Base-by-base conservation (phyloP, 2,329 filamentous ascomycete genomes). In the Thelonectria rubi region DNA sequence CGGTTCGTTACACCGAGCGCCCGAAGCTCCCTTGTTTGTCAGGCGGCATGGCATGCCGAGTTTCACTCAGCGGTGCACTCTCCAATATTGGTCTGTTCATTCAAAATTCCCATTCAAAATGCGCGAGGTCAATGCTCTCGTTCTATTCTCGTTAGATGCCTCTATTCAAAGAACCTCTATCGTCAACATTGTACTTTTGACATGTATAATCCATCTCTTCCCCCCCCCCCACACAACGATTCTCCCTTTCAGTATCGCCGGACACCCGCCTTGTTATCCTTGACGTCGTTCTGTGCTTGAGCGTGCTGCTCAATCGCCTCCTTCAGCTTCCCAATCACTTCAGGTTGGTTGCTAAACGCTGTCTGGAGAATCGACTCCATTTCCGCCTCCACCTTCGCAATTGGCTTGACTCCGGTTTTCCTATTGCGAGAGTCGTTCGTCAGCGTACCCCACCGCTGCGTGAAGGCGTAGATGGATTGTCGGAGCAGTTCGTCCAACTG, bases 401-500 rank as follows among this genome's bases (percentile, higher is more conserved):
- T 75, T 24, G 81, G 82, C 72, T 81, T 83, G 6, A 79, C 80
- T 0, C 82, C 83, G 3, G 80, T 75, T 69, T 82, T 84, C 37
- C 78, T 75, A 24, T 77, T 78, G 55, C 76, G 77, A 2, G 83
- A 81, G 5, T 85, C 83, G 43, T 83, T 81, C 43, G 84, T 76
- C 56, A 85, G 70, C 3, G 77, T 76, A 3, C 82, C 83, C 83
- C 87, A 90, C 39, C 85, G 80, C 71, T 84, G 84, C 15, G 87
- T 88, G 62, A 90, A 89, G 2, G 81, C 82, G 42, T 85, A 87
- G 55, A 90, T 90, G 50, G 83, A 85, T 72, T 87, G 84, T 53
- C 88, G 79, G 24, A 90, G 75, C 62, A 88, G 74, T 67, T 88
- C 86, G 65, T 90, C 88, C 56, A 90, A 74, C 72, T 88, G 86